These are phyloP conservation scores for Platanthera guangdongensis DNA, from an alignment of 106 monocot species.

Conservation along the genomic window DNA sequence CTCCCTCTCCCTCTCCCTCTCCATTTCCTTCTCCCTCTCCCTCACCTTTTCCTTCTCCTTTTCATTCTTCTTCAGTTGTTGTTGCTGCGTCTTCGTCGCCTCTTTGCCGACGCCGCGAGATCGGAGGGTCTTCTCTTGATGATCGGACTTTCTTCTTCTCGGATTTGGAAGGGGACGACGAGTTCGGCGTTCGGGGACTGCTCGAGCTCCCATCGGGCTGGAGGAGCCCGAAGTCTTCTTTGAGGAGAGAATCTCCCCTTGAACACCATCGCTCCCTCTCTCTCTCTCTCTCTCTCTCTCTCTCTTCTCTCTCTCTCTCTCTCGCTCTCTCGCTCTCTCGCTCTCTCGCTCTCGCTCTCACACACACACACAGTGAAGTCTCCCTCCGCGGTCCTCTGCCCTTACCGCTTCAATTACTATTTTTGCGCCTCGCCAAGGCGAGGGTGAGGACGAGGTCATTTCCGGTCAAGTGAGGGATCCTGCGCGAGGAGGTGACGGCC, in stretches of 20 bases:
- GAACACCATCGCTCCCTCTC: constrained; percentile 50
- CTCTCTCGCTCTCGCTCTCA: neutral
- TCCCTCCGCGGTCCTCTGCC: neutral
- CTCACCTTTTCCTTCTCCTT: constrained; percentile 11
- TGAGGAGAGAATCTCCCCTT: constrained; percentile 75
- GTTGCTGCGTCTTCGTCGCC: constrained; percentile 21
- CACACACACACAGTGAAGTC: neutral
- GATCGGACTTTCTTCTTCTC: constrained; percentile 61
- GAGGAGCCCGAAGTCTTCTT: constrained; percentile 54
- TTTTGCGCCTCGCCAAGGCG: neutral
- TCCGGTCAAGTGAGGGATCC: neutral
- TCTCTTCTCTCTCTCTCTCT: neutral
- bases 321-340: too few relatives aligned
- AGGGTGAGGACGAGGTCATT: neutral
- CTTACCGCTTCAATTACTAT: neutral
- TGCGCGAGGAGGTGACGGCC: too few relatives aligned
- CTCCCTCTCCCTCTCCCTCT: too few relatives aligned
- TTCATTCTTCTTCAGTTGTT: constrained; percentile 10
- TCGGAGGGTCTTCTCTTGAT: constrained; percentile 13
- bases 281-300: neutral
- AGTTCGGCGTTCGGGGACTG: constrained; percentile 52
- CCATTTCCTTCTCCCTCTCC: too few relatives aligned
- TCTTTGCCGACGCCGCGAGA: constrained; percentile 10
- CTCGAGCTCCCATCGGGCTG: constrained; percentile 49
- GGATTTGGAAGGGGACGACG: constrained; percentile 38